Conservation (phyloP, 148 eudicot genomes). For the Linanthus parryae region DNA sequence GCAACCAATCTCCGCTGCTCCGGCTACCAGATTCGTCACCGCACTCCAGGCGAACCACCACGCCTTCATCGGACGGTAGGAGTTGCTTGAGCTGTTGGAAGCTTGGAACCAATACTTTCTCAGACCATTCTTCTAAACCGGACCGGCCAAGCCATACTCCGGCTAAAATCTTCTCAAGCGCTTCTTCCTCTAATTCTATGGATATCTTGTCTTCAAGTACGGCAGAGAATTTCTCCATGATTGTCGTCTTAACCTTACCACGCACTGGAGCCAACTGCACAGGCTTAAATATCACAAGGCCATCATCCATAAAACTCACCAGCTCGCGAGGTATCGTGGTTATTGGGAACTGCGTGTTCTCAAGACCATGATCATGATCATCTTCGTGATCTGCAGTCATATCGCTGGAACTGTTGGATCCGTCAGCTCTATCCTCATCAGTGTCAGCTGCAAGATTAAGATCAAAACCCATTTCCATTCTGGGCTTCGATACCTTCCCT, state of each 20-base stretch:
- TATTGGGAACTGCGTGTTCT: slow-evolving; percentile 30
- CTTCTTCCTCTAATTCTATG: slow-evolving; percentile 49
- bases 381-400: slow-evolving; percentile 71
- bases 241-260: slow-evolving; percentile 41
- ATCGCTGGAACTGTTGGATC: slow-evolving; percentile 74
- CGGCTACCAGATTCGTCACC: slow-evolving; percentile 32
- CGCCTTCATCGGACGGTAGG: slow-evolving; percentile 19
- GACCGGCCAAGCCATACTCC: slow-evolving; percentile 72
- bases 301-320: slow-evolving; percentile 41
- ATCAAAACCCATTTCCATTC: slow-evolving; percentile 57
- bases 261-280: slow-evolving; percentile 42
- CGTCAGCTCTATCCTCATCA: slow-evolving; percentile 60
- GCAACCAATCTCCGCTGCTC: slow-evolving; percentile 51
- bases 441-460: slow-evolving; percentile 55
- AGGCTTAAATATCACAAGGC: slow-evolving; percentile 62
- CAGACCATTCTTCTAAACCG: slow-evolving; percentile 58
- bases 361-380: slow-evolving; percentile 34
- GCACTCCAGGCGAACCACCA: slow-evolving; percentile 42
- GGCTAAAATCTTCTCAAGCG: slow-evolving; percentile 63
- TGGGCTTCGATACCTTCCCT: slow-evolving; percentile 40
- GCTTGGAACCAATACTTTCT: slow-evolving; percentile 49
- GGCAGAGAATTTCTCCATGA: slow-evolving; percentile 32
- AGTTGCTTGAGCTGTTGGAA: slow-evolving; percentile 38
- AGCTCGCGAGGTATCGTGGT: slow-evolving; percentile 53
- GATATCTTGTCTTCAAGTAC: slow-evolving; percentile 38